Conservation (phyloP, 2,329 filamentous ascomycete genomes). For the Calonectria montana region DNA sequence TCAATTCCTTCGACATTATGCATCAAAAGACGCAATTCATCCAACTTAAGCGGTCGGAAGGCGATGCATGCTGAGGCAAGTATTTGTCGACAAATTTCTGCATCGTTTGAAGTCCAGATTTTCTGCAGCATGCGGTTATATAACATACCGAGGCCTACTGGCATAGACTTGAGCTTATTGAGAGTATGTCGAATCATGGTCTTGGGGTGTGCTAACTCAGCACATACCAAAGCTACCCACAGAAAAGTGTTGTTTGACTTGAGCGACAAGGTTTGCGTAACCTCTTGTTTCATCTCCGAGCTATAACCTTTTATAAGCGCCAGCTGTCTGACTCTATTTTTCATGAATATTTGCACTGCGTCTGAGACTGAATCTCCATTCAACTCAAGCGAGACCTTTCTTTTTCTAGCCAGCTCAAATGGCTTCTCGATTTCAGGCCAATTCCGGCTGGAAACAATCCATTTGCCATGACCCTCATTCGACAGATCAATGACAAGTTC, state of each 20-base stretch:
- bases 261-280: constrained; percentile 31
- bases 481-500: not conserved
- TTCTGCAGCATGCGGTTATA: constrained; percentile 53
- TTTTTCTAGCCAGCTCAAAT: constrained; percentile 25
- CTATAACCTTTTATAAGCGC: not conserved
- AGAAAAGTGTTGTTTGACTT: constrained; percentile 52
- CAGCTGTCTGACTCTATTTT: constrained; percentile 14
- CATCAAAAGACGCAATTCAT: constrained; percentile 46
- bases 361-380: constrained; percentile 47
- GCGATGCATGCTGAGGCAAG: constrained; percentile 45
- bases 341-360: constrained; percentile 51
- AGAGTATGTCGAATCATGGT: not conserved
- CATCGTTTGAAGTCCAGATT: constrained; percentile 44
- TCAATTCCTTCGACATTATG: constrained; percentile 26
- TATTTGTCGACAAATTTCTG: constrained; percentile 46
- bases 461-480: not conserved
- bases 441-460: constrained; percentile 6
- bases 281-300: not conserved
- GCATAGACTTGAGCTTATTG: constrained; percentile 42
- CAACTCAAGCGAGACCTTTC: constrained; percentile 49
- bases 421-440: constrained; percentile 50
- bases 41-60: constrained; percentile 51
- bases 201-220: constrained; percentile 27
- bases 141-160: constrained; percentile 48
- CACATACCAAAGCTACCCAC: constrained; percentile 38